Evolutionary conservation across 2,329 filamentous ascomycete genomes (phyloP), one percentile per base, ranked within the genome.

Genomic region (Aspergillus vadensis): DNA sequence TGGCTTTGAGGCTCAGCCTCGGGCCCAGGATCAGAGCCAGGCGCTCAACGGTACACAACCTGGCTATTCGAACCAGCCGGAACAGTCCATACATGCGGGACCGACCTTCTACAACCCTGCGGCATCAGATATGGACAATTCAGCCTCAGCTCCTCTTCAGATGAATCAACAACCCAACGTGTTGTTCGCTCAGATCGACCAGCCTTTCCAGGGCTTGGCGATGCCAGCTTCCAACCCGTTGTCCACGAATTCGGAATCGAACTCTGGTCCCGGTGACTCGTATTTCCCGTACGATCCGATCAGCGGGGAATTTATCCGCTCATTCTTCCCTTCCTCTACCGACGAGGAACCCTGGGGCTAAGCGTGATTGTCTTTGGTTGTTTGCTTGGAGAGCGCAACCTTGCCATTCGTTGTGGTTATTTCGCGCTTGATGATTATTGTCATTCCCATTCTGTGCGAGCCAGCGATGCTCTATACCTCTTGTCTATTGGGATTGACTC

Each of bases 281-380:
- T 76, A 72, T 51, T 77, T 77, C 61, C 75, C 75, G 9, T 77
- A 77, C 58, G 75, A 77, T 54, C 74, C 75, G 5, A 76, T 77
- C 57, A 72, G 67, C 30, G 73, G 73, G 15, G 73, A 76, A 54
- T 77, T 77, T 27, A 76, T 77, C 57, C 67, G 71, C 19, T 75
- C 74, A n/a, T 77, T 76, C 65, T 77, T 77, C 63, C 75, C 75
- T 5, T 41, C 63, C 8, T 44, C 65, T 8, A 63, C 59, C 9
- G 71, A 71, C 5, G 72, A 73, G 54, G 63, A 67, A 5, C 55
- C 63, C 8, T 76, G 69, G 72, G 65, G 25, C 15, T 27, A 17
- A 36, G 5, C 15, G 67, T 30, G 59, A 65, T 12, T 15, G 14
- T 14, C 3, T 4, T 32, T 12, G 12, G 4, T 17, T 23, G 21